Base-by-base conservation (phyloP, 2,329 filamentous ascomycete genomes). In the Arthrobotrys musiformis region DNA sequence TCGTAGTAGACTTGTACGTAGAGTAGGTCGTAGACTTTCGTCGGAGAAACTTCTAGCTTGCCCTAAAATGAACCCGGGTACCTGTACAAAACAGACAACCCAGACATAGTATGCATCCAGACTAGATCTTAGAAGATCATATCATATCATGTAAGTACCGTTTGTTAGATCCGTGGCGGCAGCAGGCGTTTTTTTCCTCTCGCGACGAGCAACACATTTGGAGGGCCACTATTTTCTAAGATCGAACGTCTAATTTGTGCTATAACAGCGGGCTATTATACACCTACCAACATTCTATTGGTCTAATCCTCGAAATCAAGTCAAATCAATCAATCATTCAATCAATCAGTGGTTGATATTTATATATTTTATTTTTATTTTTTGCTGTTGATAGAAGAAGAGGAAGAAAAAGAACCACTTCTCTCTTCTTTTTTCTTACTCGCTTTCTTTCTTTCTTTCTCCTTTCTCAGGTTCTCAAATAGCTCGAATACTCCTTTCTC, bases 161-260 rank as follows among this genome's bases (percentile, higher is more conserved):
- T 67, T n/a, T 17, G 22, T 46, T 63, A 74, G 70, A 74, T 74
- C 70, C 70, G 70, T 75, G 63, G 63, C 70, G 54, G 70, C 63
- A 54, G 26, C 48, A 50, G 61, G 50, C 42, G 61, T 58, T 28
- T 42, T 42, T 52, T 42, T 13, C 67, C 37, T 26, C 54, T 75
- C 70, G 70, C 70, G 62, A 68, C 70, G 70, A 75, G 70, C 70
- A 75, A 75, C 70, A 75, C 70, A 75, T 75, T 75, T 37, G 62
- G 70, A 60, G 42, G 37, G 48, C 35, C 58, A 40, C 60, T 44
- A 24, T 42, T 30, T 30, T 22, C 52, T 61, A 60, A 67, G 70
- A 68, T 68, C 61, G 62, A 37, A 63, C 40, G 70, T 66, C 70
- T 61, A 44, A 61, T 67, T 67, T 74, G 46, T 73, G 61, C 72